A percentile compares a stretch with the other conserved stretches of the same genome.
phyloP scores from a whole-genome alignment of 768 basidiomycete species.

The Suillus weaverae region DNA sequence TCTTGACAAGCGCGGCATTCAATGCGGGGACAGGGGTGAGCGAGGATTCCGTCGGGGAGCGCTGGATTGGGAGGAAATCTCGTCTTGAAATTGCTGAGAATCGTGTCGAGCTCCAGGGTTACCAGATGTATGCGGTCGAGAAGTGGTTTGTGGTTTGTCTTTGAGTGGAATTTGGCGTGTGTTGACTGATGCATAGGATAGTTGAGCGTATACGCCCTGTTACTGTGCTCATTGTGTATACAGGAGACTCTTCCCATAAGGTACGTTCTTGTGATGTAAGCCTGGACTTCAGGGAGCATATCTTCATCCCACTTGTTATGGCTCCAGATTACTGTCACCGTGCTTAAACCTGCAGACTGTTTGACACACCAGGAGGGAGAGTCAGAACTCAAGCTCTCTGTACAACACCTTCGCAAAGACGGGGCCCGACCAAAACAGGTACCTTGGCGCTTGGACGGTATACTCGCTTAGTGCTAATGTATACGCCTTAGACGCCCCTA shows the following conservation, averaged over 20 bases:
- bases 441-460: constrained; percentile 1
- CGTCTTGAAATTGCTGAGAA: constrained; percentile 52
- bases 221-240: constrained; percentile 70
- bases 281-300: constrained; percentile 6
- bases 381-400: constrained; percentile 58
- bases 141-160: constrained; percentile 53
- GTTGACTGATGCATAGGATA: constrained; percentile 45
- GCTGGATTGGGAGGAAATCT: constrained; percentile 47
- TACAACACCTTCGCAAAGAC: constrained; percentile 63
- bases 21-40: constrained; percentile 7
- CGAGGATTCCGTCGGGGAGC: constrained; percentile 28
- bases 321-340: constrained; percentile 57
- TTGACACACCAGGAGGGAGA: constrained; percentile 46
- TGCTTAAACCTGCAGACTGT: constrained; percentile 46
- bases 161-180: not conserved
- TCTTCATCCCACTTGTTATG: constrained; percentile 16
- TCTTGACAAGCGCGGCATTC: constrained; percentile 17
- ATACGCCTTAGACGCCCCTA: constrained; percentile 48
- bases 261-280: constrained; percentile 30
- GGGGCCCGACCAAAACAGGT: constrained; percentile 76
- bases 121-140: constrained; percentile 86
- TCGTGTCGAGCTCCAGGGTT: constrained; percentile 50
- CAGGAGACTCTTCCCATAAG: constrained; percentile 70
- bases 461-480: constrained; percentile 6
- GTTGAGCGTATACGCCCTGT: constrained; percentile 63